Evolutionary conservation across 345 rosid species (phyloP).

Genomic region (sweet orange (Citrus sinensis)): DNA sequence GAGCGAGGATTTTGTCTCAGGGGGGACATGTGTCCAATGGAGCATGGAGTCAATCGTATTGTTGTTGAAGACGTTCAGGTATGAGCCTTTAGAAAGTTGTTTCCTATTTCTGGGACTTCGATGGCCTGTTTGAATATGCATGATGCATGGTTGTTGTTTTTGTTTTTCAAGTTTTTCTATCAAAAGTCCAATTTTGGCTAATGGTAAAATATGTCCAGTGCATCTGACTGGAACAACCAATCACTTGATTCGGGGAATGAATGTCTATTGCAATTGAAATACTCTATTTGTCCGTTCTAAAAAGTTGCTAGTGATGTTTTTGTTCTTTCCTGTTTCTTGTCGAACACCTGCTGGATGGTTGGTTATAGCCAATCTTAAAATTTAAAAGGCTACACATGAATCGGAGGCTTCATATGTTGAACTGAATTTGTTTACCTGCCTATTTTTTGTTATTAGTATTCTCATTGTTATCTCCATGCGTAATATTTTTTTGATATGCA

Average conservation of each 20-base stretch:
- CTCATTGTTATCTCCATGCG: neutral
- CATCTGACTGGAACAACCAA: neutral
- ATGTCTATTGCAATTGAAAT: neutral
- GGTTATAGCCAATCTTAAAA: neutral
- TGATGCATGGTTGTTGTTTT: neutral
- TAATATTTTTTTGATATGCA: neutral
- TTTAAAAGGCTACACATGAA: neutral
- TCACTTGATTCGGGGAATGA: neutral
- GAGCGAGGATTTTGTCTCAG: conserved; percentile 98
- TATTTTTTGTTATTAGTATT: neutral
- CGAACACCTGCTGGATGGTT: neutral
- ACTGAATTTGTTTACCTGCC: neutral
- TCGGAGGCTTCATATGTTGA: neutral
- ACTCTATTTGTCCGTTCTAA: neutral
- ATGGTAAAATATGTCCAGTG: neutral
- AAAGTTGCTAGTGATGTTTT: neutral
- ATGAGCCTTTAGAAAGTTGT: conserved; percentile 1
- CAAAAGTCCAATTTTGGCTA: neutral
- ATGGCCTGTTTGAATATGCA: neutral
- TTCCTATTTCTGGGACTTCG: neutral
- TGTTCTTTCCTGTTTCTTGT: neutral
- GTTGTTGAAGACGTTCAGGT: conserved; percentile 99
- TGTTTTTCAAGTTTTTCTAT: neutral
- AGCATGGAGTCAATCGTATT: conserved; percentile 98
- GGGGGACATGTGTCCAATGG: conserved; percentile 99